A percentile compares a stretch with the other conserved stretches of the same genome.
Evolutionary conservation across 2,329 filamentous ascomycete genomes (phyloP).

Genomic region (Teratosphaeria pseudoeucalypti): DNA sequence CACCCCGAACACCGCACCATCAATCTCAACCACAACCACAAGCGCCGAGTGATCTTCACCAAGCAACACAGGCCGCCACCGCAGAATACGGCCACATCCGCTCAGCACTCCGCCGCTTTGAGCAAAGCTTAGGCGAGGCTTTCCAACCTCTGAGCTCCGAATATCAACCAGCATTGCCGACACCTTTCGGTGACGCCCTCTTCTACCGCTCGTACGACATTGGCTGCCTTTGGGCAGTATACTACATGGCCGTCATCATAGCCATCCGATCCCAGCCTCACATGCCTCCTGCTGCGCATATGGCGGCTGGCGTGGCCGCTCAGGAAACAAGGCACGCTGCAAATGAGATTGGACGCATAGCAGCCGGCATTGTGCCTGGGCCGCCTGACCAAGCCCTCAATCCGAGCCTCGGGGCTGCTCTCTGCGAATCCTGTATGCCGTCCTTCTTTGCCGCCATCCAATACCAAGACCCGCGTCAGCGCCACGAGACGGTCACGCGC

Average conservation of each 20-base stretch:
- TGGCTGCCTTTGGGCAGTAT: constrained; percentile 76
- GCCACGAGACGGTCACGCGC: constrained; percentile 65
- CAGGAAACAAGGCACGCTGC: constrained; percentile 60
- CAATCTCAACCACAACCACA: constrained; percentile 27
- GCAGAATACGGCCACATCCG: constrained; percentile 70
- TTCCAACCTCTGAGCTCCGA: constrained; percentile 69
- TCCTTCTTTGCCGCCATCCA: constrained; percentile 81
- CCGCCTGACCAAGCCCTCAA: constrained; percentile 51
- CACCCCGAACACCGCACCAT: constrained; percentile 8
- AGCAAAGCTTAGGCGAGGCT: constrained; percentile 55
- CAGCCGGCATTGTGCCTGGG: constrained; percentile 53
- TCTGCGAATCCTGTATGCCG: constrained; percentile 72
- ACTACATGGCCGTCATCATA: constrained; percentile 74
- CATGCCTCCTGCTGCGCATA: constrained; percentile 85
- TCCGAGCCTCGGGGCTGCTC: constrained; percentile 65
- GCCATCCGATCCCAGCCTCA: constrained; percentile 73
- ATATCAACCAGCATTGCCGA: constrained; percentile 47
- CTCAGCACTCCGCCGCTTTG: constrained; percentile 58
- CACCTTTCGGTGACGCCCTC: constrained; percentile 73
- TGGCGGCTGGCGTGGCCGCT: constrained; percentile 71
- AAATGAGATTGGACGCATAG: constrained; percentile 67
- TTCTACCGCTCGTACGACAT: constrained; percentile 83
- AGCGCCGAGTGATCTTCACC: constrained; percentile 47
- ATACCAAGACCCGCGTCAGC: constrained; percentile 60
- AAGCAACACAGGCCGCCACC: constrained; percentile 58